Base-by-base conservation (phyloP, 176 grass and related monocot genomes). In the Elymus sibiricus region DNA sequence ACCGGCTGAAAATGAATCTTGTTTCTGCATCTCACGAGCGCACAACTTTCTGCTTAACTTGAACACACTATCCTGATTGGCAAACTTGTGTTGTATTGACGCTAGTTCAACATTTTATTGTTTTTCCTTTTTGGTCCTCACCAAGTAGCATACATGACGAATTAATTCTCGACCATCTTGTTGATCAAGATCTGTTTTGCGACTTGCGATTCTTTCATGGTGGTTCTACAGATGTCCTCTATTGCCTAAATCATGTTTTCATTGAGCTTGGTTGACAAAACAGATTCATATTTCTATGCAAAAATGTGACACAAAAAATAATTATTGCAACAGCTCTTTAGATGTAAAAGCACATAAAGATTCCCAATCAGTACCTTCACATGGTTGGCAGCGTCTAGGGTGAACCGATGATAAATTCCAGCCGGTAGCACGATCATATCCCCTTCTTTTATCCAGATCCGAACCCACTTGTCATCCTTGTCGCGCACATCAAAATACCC, bases 381-480 rank as follows among this genome's bases (percentile, higher is more conserved):
- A 79, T 94, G 89, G 79, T 98, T 94, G 47, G 84, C 37, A 64
- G 60, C 84, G 61, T 92, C 93, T 0, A 95, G 65, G 40, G 90
- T 95, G 82, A 98, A 98, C 6, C 93, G 90, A 70, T 95, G 96
- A 77, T 98, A 98, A 83, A 95, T 98, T 76, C 96, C 92, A 22
- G 92, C 88, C 14, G 93, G 92, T 25, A 95, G 81, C 76, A 98
- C 87, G 17, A 98, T 98, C 97, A 98, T 86, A 58, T 95, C 93
- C 16, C 97, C 97, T 26, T 88, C 91, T 82, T 90, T 94, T 49
- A 98, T 92, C 92, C 90, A 95, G 85, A 98, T 92, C 21, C 92
- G 70, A 47, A 98, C 84, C 97, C 94, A 98, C 9, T 56, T 82
- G 80, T 98, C 92, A 63, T 94, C 88, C 86, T 94, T 98, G 86